A percentile compares a stretch with the other conserved stretches of the same genome.
phyloP scores from a whole-genome alignment of 768 basidiomycete genomes.

The Amanita rubescens region DNA sequence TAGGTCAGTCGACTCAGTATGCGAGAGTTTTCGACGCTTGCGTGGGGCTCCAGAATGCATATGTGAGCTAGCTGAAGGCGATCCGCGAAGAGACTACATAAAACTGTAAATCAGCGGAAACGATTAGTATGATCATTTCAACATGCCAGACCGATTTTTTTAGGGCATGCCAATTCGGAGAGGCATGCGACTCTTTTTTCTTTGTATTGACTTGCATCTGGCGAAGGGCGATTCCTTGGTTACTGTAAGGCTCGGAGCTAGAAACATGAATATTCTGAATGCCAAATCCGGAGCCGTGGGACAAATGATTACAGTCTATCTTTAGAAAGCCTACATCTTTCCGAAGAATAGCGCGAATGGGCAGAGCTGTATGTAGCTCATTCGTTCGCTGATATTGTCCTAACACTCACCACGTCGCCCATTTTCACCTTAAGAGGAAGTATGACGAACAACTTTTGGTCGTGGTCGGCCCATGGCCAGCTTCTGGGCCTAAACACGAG shows the following conservation, averaged over 20 bases:
- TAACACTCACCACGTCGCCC: neutral
- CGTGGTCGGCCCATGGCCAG: slow-evolving; percentile 5
- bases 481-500: neutral
- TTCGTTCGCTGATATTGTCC: neutral
- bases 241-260: neutral
- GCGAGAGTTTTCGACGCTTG: slow-evolving; percentile 14
- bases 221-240: neutral
- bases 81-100: slow-evolving; percentile 1
- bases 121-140: neutral
- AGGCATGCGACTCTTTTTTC: slow-evolving; percentile 20
- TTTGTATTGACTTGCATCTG: neutral
- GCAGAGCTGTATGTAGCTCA: neutral
- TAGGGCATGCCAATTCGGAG: slow-evolving; percentile 54
- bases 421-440: neutral
- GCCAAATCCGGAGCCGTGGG: too few species aligned
- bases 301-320: too few species aligned
- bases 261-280: too few species aligned
- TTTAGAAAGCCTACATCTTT: too few species aligned
- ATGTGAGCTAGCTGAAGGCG: slow-evolving; percentile 10
- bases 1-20: neutral
- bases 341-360: neutral
- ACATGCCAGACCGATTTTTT: slow-evolving; percentile 30
- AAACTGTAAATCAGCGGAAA: neutral
- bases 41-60: neutral
- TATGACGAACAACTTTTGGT: slow-evolving; percentile 5